phyloP scores from a whole-genome alignment of 2,329 filamentous ascomycete species.

The Colletotrichum sp. region DNA sequence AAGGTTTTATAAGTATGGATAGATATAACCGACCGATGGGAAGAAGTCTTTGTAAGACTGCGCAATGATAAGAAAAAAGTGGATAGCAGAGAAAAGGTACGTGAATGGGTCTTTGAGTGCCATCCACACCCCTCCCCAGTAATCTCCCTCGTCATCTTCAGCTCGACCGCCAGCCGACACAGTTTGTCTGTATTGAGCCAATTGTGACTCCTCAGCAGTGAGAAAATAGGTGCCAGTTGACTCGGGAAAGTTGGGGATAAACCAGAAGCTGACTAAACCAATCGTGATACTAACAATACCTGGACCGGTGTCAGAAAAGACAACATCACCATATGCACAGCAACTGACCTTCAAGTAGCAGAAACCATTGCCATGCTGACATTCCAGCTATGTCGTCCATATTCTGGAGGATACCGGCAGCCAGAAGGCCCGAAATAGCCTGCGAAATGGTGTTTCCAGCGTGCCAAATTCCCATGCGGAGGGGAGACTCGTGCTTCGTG shows the following conservation, averaged over 20 bases:
- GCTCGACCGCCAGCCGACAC: conserved; percentile 38
- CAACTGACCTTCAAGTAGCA: conserved; percentile 38
- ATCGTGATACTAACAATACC: conserved; percentile 36
- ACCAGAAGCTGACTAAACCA: conserved; percentile 34
- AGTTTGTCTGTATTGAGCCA: conserved; percentile 39
- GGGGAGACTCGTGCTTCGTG: conserved; percentile 46
- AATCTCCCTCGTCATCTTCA: conserved; percentile 42
- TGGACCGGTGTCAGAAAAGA: background rate
- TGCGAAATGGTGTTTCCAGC: conserved; percentile 50
- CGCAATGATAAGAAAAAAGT: conserved; percentile 49
- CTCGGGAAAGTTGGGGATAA: conserved; percentile 41
- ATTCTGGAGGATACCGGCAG: conserved; percentile 47
- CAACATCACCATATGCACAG: background rate
- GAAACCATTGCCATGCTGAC: conserved; percentile 46
- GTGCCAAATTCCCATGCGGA: conserved; percentile 50
- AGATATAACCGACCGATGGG: conserved; percentile 34
- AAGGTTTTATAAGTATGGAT: background rate
- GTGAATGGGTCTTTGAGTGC: conserved; percentile 40
- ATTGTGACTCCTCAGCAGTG: conserved; percentile 41
- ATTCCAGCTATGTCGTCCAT: conserved; percentile 42
- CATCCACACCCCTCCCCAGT: conserved; percentile 40
- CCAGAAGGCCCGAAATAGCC: conserved; percentile 47
- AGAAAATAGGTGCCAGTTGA: conserved; percentile 36
- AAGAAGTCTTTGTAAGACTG: conserved; percentile 47
- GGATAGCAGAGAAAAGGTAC: conserved; percentile 40